Evolutionary conservation across 768 basidiomycete genomes (phyloP).

Genomic region (Trametes maxima): DNA sequence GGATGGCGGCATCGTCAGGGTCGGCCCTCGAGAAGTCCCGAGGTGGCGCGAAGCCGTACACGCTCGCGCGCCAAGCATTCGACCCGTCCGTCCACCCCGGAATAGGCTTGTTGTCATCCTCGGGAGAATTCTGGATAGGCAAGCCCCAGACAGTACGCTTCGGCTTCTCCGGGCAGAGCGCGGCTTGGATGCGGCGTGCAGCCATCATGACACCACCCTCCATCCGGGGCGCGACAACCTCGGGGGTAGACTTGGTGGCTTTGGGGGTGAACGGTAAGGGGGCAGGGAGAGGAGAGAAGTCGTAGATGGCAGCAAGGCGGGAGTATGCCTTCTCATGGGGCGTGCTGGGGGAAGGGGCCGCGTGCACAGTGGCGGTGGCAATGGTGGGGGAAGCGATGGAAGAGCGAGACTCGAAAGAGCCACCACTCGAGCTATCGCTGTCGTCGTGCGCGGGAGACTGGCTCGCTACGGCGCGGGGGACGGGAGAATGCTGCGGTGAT

Average conservation of each 20-base stretch:
- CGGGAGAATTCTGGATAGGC: conserved; percentile 31
- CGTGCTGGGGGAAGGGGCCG: conserved; percentile 26
- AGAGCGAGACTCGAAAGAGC: conserved; percentile 29
- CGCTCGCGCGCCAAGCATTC: conserved; percentile 65
- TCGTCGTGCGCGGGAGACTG: conserved; percentile 37
- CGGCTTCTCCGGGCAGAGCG: conserved; percentile 44
- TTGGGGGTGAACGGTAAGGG: conserved; percentile 45
- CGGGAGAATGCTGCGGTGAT: conserved; percentile 42
- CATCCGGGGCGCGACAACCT: conserved; percentile 24
- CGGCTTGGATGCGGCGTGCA: conserved; percentile 53
- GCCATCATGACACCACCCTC: conserved; percentile 76
- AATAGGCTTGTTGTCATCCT: conserved; percentile 40
- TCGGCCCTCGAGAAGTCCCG: conserved; percentile 28
- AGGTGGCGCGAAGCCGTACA: conserved; percentile 56
- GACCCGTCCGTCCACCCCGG: conserved; percentile 74
- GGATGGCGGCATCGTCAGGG: conserved; percentile 35
- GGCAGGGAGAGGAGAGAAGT: conserved; percentile 58
- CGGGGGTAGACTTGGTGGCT: conserved; percentile 29
- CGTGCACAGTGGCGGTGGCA: conserved; percentile 30
- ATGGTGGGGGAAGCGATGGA: conserved; percentile 40
- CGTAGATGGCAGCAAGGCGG: conserved; percentile 42
- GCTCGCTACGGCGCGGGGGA: conserved; percentile 43
- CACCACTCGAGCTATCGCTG: conserved; percentile 43
- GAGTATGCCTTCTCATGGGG: conserved; percentile 36
- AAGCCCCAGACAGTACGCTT: conserved; percentile 34